Evolutionary conservation across 495 filamentous ascomycete species (phyloP), one percentile per base, ranked within the genome.

Genomic region (Neurospora sp.): DNA sequence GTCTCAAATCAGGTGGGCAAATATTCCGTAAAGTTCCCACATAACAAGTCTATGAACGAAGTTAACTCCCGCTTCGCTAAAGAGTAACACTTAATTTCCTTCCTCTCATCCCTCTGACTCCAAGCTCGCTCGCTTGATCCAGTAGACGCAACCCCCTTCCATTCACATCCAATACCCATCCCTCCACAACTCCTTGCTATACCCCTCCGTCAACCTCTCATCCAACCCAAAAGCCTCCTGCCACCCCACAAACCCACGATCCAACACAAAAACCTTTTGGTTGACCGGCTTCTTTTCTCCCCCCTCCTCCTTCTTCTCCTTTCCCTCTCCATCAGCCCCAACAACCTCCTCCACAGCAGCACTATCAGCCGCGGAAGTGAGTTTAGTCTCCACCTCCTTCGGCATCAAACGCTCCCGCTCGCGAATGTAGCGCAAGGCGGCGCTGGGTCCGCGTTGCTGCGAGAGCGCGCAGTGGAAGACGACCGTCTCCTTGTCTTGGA

Each of bases 391-490:
- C 14, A 70, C 75, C 44, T 74, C 44, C 27, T 27, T 27, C 14
- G 77, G 27, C 3, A 85, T 77, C 73, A 87, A 71, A 73, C 85
- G 79, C 71, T 89, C 85, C 70, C 88, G 84, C 81, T 91, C 91
- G 31, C 90, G 82, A 73, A 93, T 74, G 77, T 95, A 95, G 77
- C 82, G 76, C 72, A 92, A 76, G 12, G 92, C 93, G 44, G 92
- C 92, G 38, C 81, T 81, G 2, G 92, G 92, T 0, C 92, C 92
- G 4, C 96, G 88, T 82, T 96, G 91, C 84, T 98, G 96, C 75
- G 91, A 93, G 39, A 98, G 83, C n/a, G 92, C 91, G 82, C 96
- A 99, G 82, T 99, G 96, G 80, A 99, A 99, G 20, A 99, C 89
- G 31, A 99, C 93, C 48, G 86, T 89, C 59, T 96, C 87, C 77